A percentile compares a stretch with the other conserved stretches of the same genome.
Conservation (phyloP, 176 grass and related monocot genomes). For the Oryza punctata region DNA sequence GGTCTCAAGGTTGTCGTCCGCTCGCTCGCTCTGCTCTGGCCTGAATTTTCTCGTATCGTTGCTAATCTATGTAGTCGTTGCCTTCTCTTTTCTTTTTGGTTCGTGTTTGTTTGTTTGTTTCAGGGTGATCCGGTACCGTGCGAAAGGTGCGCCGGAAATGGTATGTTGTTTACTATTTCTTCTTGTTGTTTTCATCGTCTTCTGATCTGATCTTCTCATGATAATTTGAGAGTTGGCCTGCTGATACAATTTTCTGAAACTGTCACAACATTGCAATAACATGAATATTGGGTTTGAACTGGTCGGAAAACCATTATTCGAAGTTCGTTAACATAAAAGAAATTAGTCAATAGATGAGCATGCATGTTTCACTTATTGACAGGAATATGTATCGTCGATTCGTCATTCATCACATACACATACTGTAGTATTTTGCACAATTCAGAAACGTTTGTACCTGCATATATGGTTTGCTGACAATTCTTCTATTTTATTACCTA, state of each 20-base stretch:
- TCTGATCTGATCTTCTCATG: background rate
- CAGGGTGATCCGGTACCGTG: background rate
- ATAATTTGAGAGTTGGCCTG: too few relatives aligned
- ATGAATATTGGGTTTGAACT: background rate
- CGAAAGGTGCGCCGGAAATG: background rate
- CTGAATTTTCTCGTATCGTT: background rate
- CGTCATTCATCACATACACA: background rate
- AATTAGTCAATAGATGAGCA: background rate
- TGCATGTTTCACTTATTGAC: background rate
- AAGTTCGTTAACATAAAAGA: background rate
- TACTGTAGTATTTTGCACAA: background rate
- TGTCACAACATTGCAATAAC: background rate
- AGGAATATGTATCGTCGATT: background rate
- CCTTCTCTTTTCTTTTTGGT: too few relatives aligned
- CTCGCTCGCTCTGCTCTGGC: background rate
- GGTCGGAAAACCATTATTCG: background rate
- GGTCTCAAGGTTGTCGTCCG: background rate
- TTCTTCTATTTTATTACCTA: constrained; percentile 28
- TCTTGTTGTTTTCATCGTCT: background rate
- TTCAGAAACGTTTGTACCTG: background rate
- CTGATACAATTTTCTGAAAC: background rate
- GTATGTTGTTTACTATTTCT: background rate
- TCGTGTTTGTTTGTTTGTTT: background rate
- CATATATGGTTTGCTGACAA: background rate
- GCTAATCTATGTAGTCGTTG: too few relatives aligned